These are phyloP conservation scores for Coemansia sp. DNA, from an alignment of 192 early-diverging fungal species.

Conservation along the genomic window DNA sequence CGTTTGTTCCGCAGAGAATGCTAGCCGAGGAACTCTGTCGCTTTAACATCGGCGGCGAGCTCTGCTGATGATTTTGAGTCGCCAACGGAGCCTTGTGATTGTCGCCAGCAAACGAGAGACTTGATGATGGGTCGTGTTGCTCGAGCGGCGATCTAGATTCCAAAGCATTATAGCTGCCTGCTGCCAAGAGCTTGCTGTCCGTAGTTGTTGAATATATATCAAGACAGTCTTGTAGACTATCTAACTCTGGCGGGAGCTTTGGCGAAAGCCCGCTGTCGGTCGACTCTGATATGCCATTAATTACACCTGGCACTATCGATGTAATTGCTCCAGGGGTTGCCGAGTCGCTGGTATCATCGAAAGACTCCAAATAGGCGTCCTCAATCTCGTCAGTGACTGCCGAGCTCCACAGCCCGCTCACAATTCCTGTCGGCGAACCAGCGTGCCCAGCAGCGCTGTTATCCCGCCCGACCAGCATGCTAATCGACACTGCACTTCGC, in stretches of 20 bases:
- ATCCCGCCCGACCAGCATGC: constrained; percentile 26
- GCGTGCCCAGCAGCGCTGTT: constrained; percentile 2
- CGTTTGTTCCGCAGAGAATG: background rate
- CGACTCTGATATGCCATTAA: background rate
- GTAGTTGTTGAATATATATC: constrained; percentile 20
- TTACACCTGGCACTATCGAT: background rate
- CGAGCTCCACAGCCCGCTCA: constrained; percentile 47
- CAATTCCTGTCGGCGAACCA: background rate
- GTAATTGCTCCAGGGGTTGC: background rate
- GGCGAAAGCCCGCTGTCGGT: background rate
- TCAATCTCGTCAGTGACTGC: constrained; percentile 69
- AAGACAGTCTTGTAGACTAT: constrained; percentile 31
- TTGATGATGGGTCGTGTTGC: background rate
- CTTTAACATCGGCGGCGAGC: background rate
- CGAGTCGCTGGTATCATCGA: constrained; percentile 50
- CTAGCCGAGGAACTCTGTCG: background rate
- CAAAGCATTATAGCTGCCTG: background rate
- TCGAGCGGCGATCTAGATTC: background rate
- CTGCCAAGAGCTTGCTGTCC: background rate
- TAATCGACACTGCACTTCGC: constrained; percentile 42
- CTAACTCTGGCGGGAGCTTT: constrained; percentile 30
- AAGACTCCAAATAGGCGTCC: constrained; percentile 75
- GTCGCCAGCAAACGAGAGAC: background rate
- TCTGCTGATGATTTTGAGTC: background rate
- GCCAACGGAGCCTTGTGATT: background rate